Evolutionary conservation across 2,329 filamentous ascomycete species (phyloP), one percentile per base, ranked within the genome.

Genomic region (Sporothrix euskadiensis): DNA sequence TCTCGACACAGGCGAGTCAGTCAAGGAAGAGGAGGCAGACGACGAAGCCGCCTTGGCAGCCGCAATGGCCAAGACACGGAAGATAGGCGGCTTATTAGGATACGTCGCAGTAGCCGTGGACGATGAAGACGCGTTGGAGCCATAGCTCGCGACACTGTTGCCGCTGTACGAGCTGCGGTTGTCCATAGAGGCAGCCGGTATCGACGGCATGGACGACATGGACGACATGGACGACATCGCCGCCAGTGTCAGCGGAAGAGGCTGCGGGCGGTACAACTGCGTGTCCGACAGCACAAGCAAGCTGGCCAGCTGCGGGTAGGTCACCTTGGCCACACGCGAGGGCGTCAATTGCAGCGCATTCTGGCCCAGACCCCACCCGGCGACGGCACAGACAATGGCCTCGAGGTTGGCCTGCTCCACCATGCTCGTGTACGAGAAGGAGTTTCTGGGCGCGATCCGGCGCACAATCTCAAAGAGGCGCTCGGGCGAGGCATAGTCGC

Each of bases 291-390:
- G 72, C 22, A 72, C 39, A 5, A 76, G 63, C 71, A 74, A 30
- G 59, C n/a, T 69, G 41, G 72, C 4, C 22, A 76, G 26, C 71
- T 74, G 49, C 30, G 8, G 3, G 47, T 75, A 75, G 41, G 72
- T 71, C 22, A 76, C 57, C 3, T 2, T 19, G 8, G 16, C 35
- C 10, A 71, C 30, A 7, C 73, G 71, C 19, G 3, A 10, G 1
- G 68, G n/a, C 19, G 73, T 12, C 52, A 75, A 1, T 10, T 19
- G 39, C 39, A 71, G 7, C 4, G 39, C 74, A 9, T 52, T 70
- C 70, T 56, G n/a, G 44, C 73, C 75, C 39, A 76, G 70, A 3
- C 68, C 75, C 75, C 75, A 76, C 69, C 66, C 75, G 32, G 56
- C 54, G n/a, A 56, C 63, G 12, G 22, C 39, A 56, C 73, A 73